Conservation (phyloP, 345 rosid species). For the Kernera saxatilis region DNA sequence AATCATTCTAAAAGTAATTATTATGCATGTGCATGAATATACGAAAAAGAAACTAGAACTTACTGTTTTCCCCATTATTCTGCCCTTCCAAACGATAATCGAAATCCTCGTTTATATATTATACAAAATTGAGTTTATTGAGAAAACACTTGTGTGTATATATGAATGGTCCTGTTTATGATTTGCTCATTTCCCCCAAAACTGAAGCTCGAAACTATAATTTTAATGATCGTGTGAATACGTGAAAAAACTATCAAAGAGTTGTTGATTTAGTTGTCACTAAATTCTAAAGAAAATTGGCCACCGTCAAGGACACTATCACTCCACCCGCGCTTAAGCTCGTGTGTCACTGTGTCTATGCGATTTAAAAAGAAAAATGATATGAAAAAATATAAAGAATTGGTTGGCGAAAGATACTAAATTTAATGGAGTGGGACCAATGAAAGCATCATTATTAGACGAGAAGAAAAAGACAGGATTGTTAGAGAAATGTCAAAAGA, state of each 20-base stretch:
- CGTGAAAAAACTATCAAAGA: not conserved
- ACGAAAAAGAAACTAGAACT: not conserved
- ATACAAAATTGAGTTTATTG: not conserved
- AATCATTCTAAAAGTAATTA: not conserved
- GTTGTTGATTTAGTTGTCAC: not conserved
- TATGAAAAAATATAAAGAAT: not conserved
- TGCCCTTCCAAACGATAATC: not conserved
- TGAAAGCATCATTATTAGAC: slow-evolving; percentile 27
- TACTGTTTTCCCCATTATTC: not conserved
- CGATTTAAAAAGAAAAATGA: not conserved
- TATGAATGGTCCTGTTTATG: not conserved
- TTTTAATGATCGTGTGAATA: slow-evolving; percentile 1
- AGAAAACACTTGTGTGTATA: not conserved
- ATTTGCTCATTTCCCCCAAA: not conserved
- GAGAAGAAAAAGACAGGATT: slow-evolving; percentile 30
- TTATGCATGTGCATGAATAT: slow-evolving; percentile 22
- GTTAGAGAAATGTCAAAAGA: slow-evolving; percentile 23
- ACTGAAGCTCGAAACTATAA: not conserved
- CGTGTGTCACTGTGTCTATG: not conserved
- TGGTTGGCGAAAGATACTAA: slow-evolving; percentile 7
- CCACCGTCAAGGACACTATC: slow-evolving; percentile 24
- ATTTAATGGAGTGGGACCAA: slow-evolving; percentile 30
- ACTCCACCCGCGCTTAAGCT: slow-evolving; percentile 17
- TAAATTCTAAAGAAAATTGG: not conserved
- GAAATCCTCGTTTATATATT: not conserved